phyloP scores from a whole-genome alignment of 2,329 filamentous ascomycete genomes.

The Neopestalotiopsis sp. region DNA sequence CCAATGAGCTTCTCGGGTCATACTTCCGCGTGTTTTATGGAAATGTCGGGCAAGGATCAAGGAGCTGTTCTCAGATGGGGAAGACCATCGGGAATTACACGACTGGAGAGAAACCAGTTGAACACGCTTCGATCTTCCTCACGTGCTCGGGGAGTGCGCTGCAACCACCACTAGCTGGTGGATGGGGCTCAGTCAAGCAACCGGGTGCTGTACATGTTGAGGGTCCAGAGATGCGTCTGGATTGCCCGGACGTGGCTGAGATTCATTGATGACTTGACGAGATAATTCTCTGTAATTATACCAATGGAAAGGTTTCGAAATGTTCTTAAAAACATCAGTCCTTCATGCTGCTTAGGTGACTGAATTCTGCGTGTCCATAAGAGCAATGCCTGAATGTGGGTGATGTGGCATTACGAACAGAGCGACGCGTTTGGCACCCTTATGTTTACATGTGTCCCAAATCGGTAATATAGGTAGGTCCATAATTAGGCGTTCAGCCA shows the following conservation, averaged over 20 bases:
- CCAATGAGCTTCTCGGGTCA: slow-evolving; percentile 31
- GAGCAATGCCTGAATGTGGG: neutral
- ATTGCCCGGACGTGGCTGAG: slow-evolving; percentile 18
- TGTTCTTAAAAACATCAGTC: slow-evolving; percentile 14
- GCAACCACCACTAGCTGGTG: no score
- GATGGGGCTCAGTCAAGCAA: slow-evolving; percentile 1
- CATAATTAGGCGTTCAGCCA: neutral
- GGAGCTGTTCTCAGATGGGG: slow-evolving; percentile 15
- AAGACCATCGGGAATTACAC: neutral
- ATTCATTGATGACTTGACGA: slow-evolving; percentile 38
- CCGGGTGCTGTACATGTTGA: slow-evolving; percentile 31
- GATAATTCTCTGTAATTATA: slow-evolving; percentile 42
- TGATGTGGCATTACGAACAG: neutral
- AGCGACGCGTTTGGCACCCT: neutral
- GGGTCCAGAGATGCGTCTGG: slow-evolving; percentile 18
- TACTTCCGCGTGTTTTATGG: slow-evolving; percentile 29
- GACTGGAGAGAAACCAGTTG: neutral
- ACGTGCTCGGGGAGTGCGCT: neutral
- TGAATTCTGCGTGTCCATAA: no score
- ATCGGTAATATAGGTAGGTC: slow-evolving; percentile 20
- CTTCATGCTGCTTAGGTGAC: no score
- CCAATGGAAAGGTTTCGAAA: slow-evolving; percentile 26
- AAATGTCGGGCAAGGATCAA: slow-evolving; percentile 25
- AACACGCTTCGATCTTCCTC: neutral
- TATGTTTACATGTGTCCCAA: slow-evolving; percentile 31